Conservation (phyloP, 176 grass and related monocot genomes). For the Melocanna baccifera region DNA sequence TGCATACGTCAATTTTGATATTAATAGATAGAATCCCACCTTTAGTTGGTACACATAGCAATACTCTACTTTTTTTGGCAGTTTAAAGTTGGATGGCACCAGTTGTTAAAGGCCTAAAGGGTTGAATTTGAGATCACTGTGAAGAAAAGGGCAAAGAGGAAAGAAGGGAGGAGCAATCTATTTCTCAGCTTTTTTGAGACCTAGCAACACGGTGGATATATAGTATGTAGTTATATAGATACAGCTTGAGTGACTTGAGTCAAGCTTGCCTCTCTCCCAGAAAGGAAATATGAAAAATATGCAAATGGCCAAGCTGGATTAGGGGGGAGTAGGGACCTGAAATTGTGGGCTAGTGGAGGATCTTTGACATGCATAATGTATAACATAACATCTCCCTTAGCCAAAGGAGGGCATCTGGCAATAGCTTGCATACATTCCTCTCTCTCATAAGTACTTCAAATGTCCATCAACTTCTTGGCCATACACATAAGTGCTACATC, state of each 20-base stretch:
- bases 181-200: slow-evolving; percentile 41
- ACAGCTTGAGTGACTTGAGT: slow-evolving; percentile 14
- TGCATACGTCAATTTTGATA: slow-evolving; percentile 29
- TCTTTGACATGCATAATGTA: slow-evolving; percentile 25
- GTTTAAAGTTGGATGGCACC: slow-evolving; percentile 48
- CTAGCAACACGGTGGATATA: background rate
- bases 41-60: slow-evolving; percentile 16
- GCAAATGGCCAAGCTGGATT: slow-evolving; percentile 25
- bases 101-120: slow-evolving; percentile 44
- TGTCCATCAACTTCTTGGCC: background rate
- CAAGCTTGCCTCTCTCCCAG: background rate
- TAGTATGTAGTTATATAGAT: background rate
- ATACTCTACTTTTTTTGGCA: slow-evolving; percentile 27
- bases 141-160: slow-evolving; percentile 33
- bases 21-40: slow-evolving; percentile 14
- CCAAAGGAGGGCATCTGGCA: background rate
- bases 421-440: background rate
- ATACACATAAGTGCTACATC: background rate
- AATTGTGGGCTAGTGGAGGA: slow-evolving; percentile 48
- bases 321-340: slow-evolving; percentile 40
- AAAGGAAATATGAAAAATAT: slow-evolving; percentile 29
- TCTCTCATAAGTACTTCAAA: background rate
- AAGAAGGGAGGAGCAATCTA: slow-evolving; percentile 37
- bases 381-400: background rate
- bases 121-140: slow-evolving; percentile 66